These are phyloP conservation scores for Penicillium lagena DNA, from an alignment of 495 filamentous ascomycete species.

Conservation along the genomic window DNA sequence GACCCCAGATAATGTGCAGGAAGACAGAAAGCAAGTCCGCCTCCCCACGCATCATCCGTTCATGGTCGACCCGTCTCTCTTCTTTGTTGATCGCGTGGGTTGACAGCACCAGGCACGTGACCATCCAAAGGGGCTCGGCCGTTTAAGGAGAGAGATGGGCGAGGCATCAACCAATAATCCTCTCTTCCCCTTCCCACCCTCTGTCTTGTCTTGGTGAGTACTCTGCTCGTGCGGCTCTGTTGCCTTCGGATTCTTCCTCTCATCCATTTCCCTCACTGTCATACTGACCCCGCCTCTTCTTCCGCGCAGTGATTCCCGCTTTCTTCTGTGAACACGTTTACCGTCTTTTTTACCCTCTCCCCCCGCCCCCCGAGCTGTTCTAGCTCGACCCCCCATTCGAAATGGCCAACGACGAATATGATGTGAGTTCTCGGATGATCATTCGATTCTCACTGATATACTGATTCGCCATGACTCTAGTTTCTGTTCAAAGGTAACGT, in stretches of 20 bases:
- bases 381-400: conserved; percentile 8
- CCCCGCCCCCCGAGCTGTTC: conserved; percentile 7
- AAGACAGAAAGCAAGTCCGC: too few species aligned
- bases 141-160: too few species aligned
- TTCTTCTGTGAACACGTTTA: conserved; percentile 10
- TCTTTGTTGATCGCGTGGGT: too few species aligned
- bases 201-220: conserved; percentile 8
- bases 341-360: conserved; percentile 13
- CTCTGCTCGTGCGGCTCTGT: conserved; percentile 9
- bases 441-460: conserved; percentile 5
- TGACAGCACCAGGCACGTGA: too few species aligned
- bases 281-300: neutral
- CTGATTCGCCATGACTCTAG: conserved; percentile 40
- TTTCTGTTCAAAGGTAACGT: conserved; percentile 97
- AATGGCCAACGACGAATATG: conserved; percentile 99
- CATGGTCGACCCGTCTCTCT: too few species aligned
- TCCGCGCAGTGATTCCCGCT: conserved; percentile 2
- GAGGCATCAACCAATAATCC: too few species aligned
- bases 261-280: neutral
- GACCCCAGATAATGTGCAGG: too few species aligned
- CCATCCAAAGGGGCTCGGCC: too few species aligned
- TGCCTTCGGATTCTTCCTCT: neutral
- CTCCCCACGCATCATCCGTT: too few species aligned
- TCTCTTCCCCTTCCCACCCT: too few species aligned
- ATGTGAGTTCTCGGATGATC: conserved; percentile 59